Evolutionary conservation across 2,329 filamentous ascomycete species (phyloP).

Genomic region (Epichloe sp.): DNA sequence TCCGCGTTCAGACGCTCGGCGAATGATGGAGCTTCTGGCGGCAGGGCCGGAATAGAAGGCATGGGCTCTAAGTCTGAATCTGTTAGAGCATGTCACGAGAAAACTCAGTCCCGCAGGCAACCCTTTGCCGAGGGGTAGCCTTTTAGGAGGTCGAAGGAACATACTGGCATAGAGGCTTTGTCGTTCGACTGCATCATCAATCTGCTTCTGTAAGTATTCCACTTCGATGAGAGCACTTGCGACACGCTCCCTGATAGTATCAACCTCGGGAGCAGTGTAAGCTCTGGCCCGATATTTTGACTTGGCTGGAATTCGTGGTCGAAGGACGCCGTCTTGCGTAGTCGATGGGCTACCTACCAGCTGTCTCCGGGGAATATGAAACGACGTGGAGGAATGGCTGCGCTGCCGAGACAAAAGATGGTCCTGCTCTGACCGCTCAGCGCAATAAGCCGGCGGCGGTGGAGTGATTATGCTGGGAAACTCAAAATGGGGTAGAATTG

Average conservation of each 20-base stretch:
- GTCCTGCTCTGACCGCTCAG: conserved; percentile 21
- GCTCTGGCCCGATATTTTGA: conserved; percentile 27
- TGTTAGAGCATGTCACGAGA: background rate
- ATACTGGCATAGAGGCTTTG: conserved; percentile 41
- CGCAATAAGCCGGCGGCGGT: conserved; percentile 22
- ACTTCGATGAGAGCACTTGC: conserved; percentile 45
- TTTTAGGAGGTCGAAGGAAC: conserved; percentile 1
- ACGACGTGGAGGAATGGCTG: conserved; percentile 40
- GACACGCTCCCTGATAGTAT: conserved; percentile 40
- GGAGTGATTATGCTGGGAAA: conserved; percentile 23
- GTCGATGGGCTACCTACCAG: conserved; percentile 12
- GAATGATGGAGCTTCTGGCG: conserved; percentile 44
- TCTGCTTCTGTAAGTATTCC: conserved; percentile 44
- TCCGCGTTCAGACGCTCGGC: conserved; percentile 40
- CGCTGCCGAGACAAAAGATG: conserved; percentile 23
- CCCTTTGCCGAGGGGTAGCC: background rate
- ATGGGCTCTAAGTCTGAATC: conserved; percentile 33
- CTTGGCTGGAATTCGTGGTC: conserved; percentile 29
- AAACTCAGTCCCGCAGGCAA: background rate
- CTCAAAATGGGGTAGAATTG: conserved; percentile 40
- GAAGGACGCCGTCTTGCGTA: conserved; percentile 11
- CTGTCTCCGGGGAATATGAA: conserved; percentile 39
- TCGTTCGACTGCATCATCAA: conserved; percentile 46
- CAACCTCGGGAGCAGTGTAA: conserved; percentile 32
- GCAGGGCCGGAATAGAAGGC: conserved; percentile 44